Evolutionary conservation across 2,329 filamentous ascomycete genomes (phyloP), one percentile per base, ranked within the genome.

Genomic region (Penicillium occitanis): DNA sequence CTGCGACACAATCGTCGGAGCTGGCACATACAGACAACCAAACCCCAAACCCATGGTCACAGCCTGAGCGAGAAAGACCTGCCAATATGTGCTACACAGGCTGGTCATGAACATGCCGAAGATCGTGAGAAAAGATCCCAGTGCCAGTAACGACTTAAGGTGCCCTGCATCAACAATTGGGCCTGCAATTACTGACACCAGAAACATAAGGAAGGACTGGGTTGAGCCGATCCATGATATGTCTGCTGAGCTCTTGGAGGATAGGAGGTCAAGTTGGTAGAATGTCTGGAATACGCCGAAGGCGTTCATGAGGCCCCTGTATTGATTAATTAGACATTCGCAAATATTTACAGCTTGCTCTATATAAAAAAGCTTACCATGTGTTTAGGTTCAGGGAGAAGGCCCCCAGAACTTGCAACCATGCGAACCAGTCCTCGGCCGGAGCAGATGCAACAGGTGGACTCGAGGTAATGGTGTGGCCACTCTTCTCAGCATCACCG

Each of bases 51-150:
- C 44, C 75, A 73, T 40, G 72, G 77, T 17, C 1, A 84, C 63
- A 0, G 77, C 81, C 65, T 84, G 82, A 0, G 81, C 71, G 4
- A 86, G 77, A 37, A 85, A 76, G 0, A 85, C 73, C 70, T 85
- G 81, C 79, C 80, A 84, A 70, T 84, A 84, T 28, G 71, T 67
- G 0, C 70, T 79, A 10, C 77, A 72, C 0, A 82, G 71, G 48
- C 80, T 82, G 8, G 81, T 81, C 70, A 78, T 78, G 69, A 85
- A 80, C 44, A 81, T 77, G 10, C 83, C 83, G 0, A 82, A 33
- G 0, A 83, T 68, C 6, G 73, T 69, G 10, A 82, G 61, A 4
- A 78, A 62, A 42, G 77, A 67, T 4, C 76, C 76, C 11, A 63
- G 19, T 4, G 71, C n/a, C 8, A 74, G 68, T 3, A 76, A 69